Evolutionary conservation across 2,329 filamentous ascomycete genomes (phyloP), one percentile per base, ranked within the genome.

Genomic region (Beauveria varroae): DNA sequence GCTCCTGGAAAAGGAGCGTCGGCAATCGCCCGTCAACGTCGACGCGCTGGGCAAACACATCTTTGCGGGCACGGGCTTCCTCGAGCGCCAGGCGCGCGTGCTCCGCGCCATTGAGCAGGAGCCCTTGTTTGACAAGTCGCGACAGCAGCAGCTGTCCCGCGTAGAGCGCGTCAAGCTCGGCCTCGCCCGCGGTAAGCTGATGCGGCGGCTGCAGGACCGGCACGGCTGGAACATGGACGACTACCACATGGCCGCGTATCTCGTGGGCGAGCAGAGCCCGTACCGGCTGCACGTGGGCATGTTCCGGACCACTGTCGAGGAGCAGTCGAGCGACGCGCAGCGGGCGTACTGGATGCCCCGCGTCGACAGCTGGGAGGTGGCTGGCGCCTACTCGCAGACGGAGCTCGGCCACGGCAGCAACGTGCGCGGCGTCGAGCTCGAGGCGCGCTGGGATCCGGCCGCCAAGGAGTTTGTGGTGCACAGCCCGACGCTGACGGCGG

Each of bases 371-470:
- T 91, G 91, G 74, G 79, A 90, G 69, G 84, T 86, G 68, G 88
- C 91, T 65, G 89, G 89, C 58, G 92, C 89, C 69, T 93, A 93
- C 68, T 89, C 89, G 8, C 89, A 93, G 74, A 93, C 89, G 0
- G 89, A 93, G 73, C 76, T 93, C 46, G 89, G 89, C 20, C 89
- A 93, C 69, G 89, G 89, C 18, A 89, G 86, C 18, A 92, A 93
- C 66, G 89, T 91, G 1, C 79, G 87, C 63, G 88, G 88, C 14
- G 77, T 90, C 14, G 86, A 90, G 74, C 90, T 87, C 0, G 88
- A 84, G 0, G 88, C 88, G 1, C 90, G 85, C 0, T 92, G 88
- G 88, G 87, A 90, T 68, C 76, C 83, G 0, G 77, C 86, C 5
- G 86, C 90, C 73, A 88, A 90, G 79, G 90, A 86, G 3, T 92